A percentile compares a stretch with the other conserved stretches of the same genome.
Evolutionary conservation across 1,284 basidiomycete genomes (phyloP).

Genomic region (Ustilago curta): DNA sequence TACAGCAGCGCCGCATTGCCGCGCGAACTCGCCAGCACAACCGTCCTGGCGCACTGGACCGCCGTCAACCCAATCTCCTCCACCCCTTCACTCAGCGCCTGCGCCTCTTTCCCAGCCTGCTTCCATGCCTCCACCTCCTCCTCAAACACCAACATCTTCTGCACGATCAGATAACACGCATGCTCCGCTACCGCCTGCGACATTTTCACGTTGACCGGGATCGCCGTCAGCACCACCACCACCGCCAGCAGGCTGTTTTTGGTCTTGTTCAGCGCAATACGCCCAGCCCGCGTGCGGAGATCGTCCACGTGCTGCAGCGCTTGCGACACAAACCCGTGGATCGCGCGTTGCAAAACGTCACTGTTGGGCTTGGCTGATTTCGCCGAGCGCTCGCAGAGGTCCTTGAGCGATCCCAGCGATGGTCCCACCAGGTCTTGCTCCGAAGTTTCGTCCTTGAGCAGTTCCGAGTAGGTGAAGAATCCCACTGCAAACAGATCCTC

Average conservation of each 20-base stretch:
- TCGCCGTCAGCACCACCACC: conserved; percentile 84
- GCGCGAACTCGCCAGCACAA: conserved; percentile 71
- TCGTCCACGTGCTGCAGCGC: conserved; percentile 89
- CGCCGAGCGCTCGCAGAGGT: conserved; percentile 57
- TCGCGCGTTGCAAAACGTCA: conserved; percentile 72
- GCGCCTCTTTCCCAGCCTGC: conserved; percentile 48
- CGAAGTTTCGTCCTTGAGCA: conserved; percentile 60
- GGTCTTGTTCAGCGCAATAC: conserved; percentile 82
- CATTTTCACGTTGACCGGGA: conserved; percentile 78
- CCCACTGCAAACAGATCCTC: conserved; percentile 84
- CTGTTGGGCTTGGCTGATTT: conserved; percentile 58
- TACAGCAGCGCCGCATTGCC: conserved; percentile 79
- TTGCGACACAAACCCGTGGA: conserved; percentile 87
- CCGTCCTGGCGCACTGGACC: conserved; percentile 85
- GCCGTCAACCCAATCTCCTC: conserved; percentile 81
- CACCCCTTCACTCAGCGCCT: conserved; percentile 20
- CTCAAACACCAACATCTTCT: conserved; percentile 76
- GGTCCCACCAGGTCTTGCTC: conserved; percentile 56
- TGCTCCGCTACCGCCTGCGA: conserved; percentile 84
- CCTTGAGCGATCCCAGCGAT: conserved; percentile 58
- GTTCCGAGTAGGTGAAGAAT: conserved; percentile 83
- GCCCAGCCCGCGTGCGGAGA: conserved; percentile 77
- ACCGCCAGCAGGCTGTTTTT: conserved; percentile 90
- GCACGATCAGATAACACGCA: conserved; percentile 83
- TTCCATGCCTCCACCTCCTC: conserved; percentile 72